Base-by-base conservation (phyloP, 176 grass and related monocot species). In the Tillandsia leiboldiana region DNA sequence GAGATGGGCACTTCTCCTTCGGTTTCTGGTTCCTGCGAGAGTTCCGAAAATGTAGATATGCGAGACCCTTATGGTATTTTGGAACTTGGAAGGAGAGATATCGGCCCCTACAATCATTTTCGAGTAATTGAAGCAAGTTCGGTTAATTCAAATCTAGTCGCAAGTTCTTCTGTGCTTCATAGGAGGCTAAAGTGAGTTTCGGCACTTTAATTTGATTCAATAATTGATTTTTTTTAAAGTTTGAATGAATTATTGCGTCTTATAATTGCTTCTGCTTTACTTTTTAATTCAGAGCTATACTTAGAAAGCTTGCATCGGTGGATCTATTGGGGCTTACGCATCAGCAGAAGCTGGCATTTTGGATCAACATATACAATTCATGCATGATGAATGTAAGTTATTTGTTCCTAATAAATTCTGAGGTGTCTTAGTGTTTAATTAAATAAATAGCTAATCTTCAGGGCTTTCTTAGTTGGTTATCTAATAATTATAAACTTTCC, bases 341-440 rank as follows among this genome's bases (percentile, higher is more conserved):
- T 69, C 90, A 84, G 76, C 90, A 99, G 74, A 99, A 90, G 78
- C 78, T 99, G 73, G 95, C 95, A 63, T 99, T 99, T 80, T 99
- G 95, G 95, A 94, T 99, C 83, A 99, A 99, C 80, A 49, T 90
- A 80, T 94, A 99, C 77, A 94, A 99, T 10, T 80, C 90, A 1
- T 90, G 95, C 84, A 94, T 99, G 87, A 99, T 94, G 95, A 99
- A 94, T 79, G 94, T 99, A 84, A 90, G 87, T 53, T 80, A 64
- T 68, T 77, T 78, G 49, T 57, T 26, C 33, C 33, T 42, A 42
- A 42, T 42, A 42, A 42, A 42, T n/a, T 61, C 56, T 23, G 2
- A 18, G 22, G 56, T 18, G 22, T 20, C n/a, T 23, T 61, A 15
- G 22, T 61, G 56, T n/a, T 61, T 61, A 10, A 42, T 42, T 42